Evolutionary conservation across 1,284 basidiomycete species (phyloP), one percentile per base, ranked within the genome.

Genomic region (Leccinum fallax): DNA sequence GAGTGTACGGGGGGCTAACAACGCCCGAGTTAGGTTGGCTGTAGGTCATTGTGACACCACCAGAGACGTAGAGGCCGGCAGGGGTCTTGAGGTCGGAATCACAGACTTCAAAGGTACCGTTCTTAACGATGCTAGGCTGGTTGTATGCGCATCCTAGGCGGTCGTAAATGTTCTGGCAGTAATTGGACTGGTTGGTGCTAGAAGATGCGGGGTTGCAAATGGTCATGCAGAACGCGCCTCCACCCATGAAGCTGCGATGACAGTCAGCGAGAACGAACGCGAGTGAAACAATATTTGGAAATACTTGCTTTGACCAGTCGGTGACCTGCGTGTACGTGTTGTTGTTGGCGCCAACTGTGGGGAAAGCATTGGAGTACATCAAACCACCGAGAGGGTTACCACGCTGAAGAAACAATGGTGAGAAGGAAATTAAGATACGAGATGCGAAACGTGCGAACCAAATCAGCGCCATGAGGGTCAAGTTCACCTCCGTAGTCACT

Each of bases 401-500:
- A 76, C 84, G 78, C 88, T 83, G 16, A 7, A 38, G 2, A 48
- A 6, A 11, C 5, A 10, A 21, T 3, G 8, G 1, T 63, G 43
- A 74, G 57, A 21, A 36, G 5, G 19, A 4, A 7, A 21, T 15
- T 1, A 26, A 51, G 24, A 51, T 3, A 9, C 1, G 7, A 1
- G 0, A 3, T 19, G 6, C 0, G 21, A 6, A 4, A 66, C 77
- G 8, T 64, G 13, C 49, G 24, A 51, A 84, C 81, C 54, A 77
- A 66, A 70, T 87, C 85, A 63, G 85, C 85, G 65, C 88, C 88
- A 62, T 87, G 84, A 30, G 86, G 84, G 66, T 90, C 88, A 55
- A 90, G 81, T 76, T 90, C 88, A 64, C 90, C 90, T 69, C 90
- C 90, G 24, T 70, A 83, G 68, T 93, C 90, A 16, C 67, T 76